These are phyloP conservation scores for Guadua angustifolia DNA, from an alignment of 176 grass and related monocot genomes.

Conservation along the genomic window DNA sequence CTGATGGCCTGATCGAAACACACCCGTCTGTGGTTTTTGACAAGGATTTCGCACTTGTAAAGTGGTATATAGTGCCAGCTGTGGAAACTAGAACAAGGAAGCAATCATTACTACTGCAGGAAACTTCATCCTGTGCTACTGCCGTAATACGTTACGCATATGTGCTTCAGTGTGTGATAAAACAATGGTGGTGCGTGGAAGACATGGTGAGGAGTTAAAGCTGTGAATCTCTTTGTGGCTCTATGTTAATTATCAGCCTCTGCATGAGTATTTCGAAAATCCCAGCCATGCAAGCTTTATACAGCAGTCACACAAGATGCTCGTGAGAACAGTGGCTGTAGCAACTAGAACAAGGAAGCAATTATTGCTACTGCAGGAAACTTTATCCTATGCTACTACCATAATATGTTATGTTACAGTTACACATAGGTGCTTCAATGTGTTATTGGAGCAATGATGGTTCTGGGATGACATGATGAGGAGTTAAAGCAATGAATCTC, in stretches of 20 bases:
- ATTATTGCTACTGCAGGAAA: not conserved
- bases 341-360: too few species aligned
- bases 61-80: not conserved
- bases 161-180: slow-evolving; percentile 7
- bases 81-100: not conserved
- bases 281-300: not conserved
- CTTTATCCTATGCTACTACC: not conserved
- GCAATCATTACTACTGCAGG: not conserved
- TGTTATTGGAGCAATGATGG: not conserved
- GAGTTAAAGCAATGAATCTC: not conserved
- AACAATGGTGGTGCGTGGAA: not conserved
- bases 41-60: not conserved
- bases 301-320: not conserved
- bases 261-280: not conserved
- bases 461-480: not conserved
- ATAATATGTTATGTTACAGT: not conserved
- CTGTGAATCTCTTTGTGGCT: not conserved
- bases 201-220: not conserved
- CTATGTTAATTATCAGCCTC: not conserved
- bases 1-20: not conserved
- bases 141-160: not conserved
- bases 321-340: too few species aligned
- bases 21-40: not conserved
- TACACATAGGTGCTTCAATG: slow-evolving; percentile 3
- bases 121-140: not conserved